phyloP scores from a whole-genome alignment of 305 asterid species.

The Solanum hybrid region DNA sequence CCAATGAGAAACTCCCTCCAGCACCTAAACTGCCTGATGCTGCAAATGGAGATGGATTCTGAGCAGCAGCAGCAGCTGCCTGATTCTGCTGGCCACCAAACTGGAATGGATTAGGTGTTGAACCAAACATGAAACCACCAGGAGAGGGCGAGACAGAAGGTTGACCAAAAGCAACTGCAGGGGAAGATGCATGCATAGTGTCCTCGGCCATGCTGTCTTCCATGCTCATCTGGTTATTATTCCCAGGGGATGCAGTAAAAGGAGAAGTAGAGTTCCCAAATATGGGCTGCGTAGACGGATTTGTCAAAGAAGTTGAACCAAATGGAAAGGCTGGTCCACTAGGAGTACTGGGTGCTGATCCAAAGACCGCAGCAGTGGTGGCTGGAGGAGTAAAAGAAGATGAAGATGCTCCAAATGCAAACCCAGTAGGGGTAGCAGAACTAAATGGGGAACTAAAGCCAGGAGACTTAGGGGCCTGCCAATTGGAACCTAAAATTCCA shows the following conservation, averaged over 20 bases:
- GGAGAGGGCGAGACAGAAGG: conserved; percentile 26
- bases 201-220: conserved; percentile 98
- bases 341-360: conserved; percentile 31
- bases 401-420: conserved; percentile 45
- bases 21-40: conserved; percentile 53
- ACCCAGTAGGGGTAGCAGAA: conserved; percentile 32
- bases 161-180: conserved; percentile 51
- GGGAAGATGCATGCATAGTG: conserved; percentile 44
- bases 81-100: conserved; percentile 61
- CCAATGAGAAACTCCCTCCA: conserved; percentile 75
- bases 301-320: conserved; percentile 24
- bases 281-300: conserved; percentile 16
- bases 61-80: conserved; percentile 27
- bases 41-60: conserved; percentile 40
- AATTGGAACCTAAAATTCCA: conserved; percentile 36
- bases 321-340: conserved; percentile 31
- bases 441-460: conserved; percentile 26
- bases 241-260: conserved; percentile 39
- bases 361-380: conserved; percentile 26
- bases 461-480: conserved; percentile 29
- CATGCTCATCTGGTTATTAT: conserved; percentile 36
- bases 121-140: conserved; percentile 39
- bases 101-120: conserved; percentile 46
- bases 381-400: conserved; percentile 31
- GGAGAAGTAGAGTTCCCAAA: conserved; percentile 41